phyloP scores from a whole-genome alignment of 345 rosid species.

The Odontarrhena argentea region DNA sequence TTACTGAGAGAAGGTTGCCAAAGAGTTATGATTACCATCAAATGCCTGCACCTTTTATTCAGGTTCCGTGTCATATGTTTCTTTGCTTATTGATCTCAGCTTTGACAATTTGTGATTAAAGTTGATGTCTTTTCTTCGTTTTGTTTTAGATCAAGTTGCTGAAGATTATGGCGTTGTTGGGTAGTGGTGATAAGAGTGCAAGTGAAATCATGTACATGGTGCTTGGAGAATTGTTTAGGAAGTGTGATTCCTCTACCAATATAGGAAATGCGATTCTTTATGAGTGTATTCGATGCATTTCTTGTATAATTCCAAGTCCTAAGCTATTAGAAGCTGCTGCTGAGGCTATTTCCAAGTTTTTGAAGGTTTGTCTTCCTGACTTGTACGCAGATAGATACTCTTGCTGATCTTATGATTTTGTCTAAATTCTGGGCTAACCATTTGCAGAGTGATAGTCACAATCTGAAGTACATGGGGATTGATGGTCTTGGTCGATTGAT shows the following conservation, averaged over 20 bases:
- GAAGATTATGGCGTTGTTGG: slow-evolving; percentile 88
- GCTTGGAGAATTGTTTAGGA: slow-evolving; percentile 83
- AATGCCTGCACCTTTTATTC: slow-evolving; percentile 99
- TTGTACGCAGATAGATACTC: slow-evolving; percentile 5
- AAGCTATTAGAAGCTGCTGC: slow-evolving; percentile 92
- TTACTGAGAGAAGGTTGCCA: slow-evolving; percentile 82
- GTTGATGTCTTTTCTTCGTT: background rate
- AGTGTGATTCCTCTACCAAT: slow-evolving; percentile 84
- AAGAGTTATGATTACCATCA: slow-evolving; percentile 96
- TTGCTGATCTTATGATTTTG: slow-evolving; percentile 21
- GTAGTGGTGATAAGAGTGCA: slow-evolving; percentile 95
- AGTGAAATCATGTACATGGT: slow-evolving; percentile 95
- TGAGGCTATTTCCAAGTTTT: slow-evolving; percentile 76
- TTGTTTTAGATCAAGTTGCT: slow-evolving; percentile 76
- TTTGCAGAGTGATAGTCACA: slow-evolving; percentile 94
- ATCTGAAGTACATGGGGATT: slow-evolving; percentile 94
- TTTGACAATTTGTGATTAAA: slow-evolving; percentile 3
- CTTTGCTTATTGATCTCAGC: background rate
- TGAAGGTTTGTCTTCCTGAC: slow-evolving; percentile 63
- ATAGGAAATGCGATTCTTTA: slow-evolving; percentile 93
- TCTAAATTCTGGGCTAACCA: slow-evolving; percentile 25
- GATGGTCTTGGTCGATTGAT: slow-evolving; percentile 93
- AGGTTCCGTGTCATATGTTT: slow-evolving; percentile 50
- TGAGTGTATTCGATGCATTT: slow-evolving; percentile 90
- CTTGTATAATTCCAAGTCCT: slow-evolving; percentile 78